These are phyloP conservation scores for Gymnopus androsaceus DNA, from an alignment of 1,284 basidiomycete species.

Conservation along the genomic window DNA sequence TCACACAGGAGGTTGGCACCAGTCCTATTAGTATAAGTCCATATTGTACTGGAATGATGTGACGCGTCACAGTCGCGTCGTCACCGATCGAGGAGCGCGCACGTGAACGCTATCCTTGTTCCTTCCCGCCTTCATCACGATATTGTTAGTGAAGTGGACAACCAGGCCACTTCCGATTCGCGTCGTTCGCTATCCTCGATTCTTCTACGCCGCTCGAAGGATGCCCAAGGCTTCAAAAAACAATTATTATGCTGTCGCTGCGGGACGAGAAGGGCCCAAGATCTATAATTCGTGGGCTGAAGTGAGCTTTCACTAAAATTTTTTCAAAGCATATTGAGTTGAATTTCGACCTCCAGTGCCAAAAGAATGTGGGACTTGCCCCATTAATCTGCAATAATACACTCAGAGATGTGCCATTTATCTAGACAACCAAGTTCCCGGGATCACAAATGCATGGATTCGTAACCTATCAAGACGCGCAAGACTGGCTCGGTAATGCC, in stretches of 20 bases:
- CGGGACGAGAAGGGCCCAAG: slow-evolving; percentile 52
- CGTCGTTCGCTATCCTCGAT: not conserved
- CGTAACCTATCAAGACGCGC: slow-evolving; percentile 38
- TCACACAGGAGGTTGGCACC: too few relatives aligned
- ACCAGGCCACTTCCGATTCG: too few relatives aligned
- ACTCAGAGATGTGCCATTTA: not conserved
- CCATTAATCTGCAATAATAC: not conserved
- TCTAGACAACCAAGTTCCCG: slow-evolving; percentile 49
- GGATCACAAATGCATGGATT: slow-evolving; percentile 54
- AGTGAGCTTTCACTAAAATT: slow-evolving; percentile 32
- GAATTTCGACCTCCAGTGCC: slow-evolving; percentile 35
- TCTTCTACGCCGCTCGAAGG: not conserved
- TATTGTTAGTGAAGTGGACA: too few relatives aligned
- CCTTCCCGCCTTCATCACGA: too few relatives aligned
- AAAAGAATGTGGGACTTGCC: slow-evolving; percentile 32
- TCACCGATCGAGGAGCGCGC: too few relatives aligned
- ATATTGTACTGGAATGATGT: too few relatives aligned
- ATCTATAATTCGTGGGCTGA: slow-evolving; percentile 60
- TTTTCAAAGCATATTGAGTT: not conserved
- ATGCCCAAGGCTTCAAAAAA: slow-evolving; percentile 39
- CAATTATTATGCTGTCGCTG: slow-evolving; percentile 60
- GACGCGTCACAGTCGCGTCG: too few relatives aligned
- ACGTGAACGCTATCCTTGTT: too few relatives aligned
- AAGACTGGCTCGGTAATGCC: slow-evolving; percentile 44
- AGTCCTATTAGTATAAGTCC: too few relatives aligned